Percentiles rank a stretch among this genome's conserved stretches.
Evolutionary conservation across 306 rosid genomes (phyloP).

Genomic region (Rosa persica): DNA sequence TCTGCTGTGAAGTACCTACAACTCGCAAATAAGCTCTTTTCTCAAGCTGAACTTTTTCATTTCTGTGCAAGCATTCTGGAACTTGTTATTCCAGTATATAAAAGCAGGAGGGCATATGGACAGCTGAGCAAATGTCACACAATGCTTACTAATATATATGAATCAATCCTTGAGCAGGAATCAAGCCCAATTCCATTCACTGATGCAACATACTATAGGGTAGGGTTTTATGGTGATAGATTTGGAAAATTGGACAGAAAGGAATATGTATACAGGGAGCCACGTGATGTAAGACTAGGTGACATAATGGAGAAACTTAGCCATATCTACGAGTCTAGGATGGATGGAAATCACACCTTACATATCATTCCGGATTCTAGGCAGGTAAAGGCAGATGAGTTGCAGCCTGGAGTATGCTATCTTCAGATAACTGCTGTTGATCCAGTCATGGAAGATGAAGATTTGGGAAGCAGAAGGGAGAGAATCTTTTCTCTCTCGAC

Average conservation of each 20-base stretch:
- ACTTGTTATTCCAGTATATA: slow-evolving; percentile 93
- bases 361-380: slow-evolving; percentile 93
- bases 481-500: slow-evolving; percentile 92
- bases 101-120: slow-evolving; percentile 89
- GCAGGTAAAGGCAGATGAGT: slow-evolving; percentile 96
- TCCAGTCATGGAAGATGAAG: slow-evolving; percentile 97
- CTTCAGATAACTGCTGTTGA: slow-evolving; percentile 97
- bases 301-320: slow-evolving; percentile 99
- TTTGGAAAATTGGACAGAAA: slow-evolving; percentile 85
- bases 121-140: slow-evolving; percentile 95
- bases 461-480: slow-evolving; percentile 94
- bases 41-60: slow-evolving; percentile 97
- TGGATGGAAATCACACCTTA: slow-evolving; percentile 87
- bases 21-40: slow-evolving; percentile 96
- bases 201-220: slow-evolving; percentile 95
- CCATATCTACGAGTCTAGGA: slow-evolving; percentile 83
- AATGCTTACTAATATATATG: slow-evolving; percentile 74
- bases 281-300: slow-evolving; percentile 95
- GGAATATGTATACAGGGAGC: slow-evolving; percentile 91
- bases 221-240: slow-evolving; percentile 88
- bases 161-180: slow-evolving; percentile 95
- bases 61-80: slow-evolving; percentile 97
- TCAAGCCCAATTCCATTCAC: slow-evolving; percentile 96
- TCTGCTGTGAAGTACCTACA: slow-evolving; percentile 96
- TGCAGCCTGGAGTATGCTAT: slow-evolving; percentile 94